These are phyloP conservation scores for Tillandsia leiboldiana DNA, from an alignment of 176 grass and related monocot species.

Conservation along the genomic window DNA sequence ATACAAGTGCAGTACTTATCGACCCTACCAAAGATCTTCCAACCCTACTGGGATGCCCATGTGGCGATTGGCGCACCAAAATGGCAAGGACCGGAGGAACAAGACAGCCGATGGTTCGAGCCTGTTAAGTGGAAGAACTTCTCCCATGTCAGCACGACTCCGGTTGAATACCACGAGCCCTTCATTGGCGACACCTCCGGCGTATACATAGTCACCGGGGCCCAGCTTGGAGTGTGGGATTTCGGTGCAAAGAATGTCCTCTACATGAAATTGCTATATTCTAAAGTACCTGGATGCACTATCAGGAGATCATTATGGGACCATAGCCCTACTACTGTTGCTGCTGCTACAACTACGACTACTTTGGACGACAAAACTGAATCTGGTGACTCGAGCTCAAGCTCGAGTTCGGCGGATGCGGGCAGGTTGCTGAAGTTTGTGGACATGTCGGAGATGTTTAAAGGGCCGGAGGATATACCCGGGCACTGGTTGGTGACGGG, in stretches of 20 bases:
- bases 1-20: conserved; percentile 51
- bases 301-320: conserved; percentile 60
- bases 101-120: conserved; percentile 68
- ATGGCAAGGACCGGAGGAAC: conserved; percentile 59
- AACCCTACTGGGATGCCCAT: conserved; percentile 45
- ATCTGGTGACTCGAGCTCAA: conserved; percentile 12
- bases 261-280: conserved; percentile 56
- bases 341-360: too few relatives aligned
- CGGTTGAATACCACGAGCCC: conserved; percentile 36
- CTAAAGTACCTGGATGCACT: conserved; percentile 53
- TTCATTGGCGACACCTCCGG: conserved; percentile 26
- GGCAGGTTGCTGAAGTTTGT: conserved; percentile 37
- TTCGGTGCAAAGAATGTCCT: conserved; percentile 50
- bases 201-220: conserved; percentile 45
- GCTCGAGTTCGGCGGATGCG: conserved; percentile 16
- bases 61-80: conserved; percentile 50
- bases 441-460: conserved; percentile 52
- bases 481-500: conserved; percentile 70
- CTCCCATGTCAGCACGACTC: conserved; percentile 51
- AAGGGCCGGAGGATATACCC: conserved; percentile 46
- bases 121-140: conserved; percentile 64
- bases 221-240: conserved; percentile 66
- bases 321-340: conserved; percentile 21
- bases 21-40: conserved; percentile 58
- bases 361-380: conserved; percentile 3